A percentile compares a stretch with the other conserved stretches of the same genome.
Evolutionary conservation across 2,329 filamentous ascomycete genomes (phyloP).

Genomic region (Clarireedia paspali): DNA sequence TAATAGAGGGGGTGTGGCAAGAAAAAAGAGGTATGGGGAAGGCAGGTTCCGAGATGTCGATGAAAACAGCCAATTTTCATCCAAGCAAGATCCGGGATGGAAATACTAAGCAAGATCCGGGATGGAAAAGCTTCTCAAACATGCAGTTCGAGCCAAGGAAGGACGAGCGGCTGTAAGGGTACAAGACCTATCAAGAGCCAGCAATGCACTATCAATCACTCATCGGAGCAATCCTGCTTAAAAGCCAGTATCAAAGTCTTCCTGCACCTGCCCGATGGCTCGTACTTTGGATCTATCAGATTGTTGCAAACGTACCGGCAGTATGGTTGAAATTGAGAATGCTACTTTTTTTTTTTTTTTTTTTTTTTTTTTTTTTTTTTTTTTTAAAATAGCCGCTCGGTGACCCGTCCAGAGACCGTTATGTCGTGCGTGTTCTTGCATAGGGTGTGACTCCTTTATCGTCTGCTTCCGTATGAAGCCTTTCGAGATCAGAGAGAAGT

Average conservation of each 20-base stretch:
- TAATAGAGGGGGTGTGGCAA: neutral
- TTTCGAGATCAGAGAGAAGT: no score
- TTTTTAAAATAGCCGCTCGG: neutral
- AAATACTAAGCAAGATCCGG: neutral
- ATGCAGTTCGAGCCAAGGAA: conserved; percentile 3
- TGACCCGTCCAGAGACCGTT: neutral
- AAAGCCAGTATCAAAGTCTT: neutral
- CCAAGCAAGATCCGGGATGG: neutral
- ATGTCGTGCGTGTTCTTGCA: conserved; percentile 1
- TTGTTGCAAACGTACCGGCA: neutral
- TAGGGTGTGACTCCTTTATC: neutral
- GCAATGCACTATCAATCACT: neutral
- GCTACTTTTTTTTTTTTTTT: neutral
- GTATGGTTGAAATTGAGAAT: conserved; percentile 1
- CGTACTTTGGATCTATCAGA: neutral
- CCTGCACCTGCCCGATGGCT: conserved; percentile 2
- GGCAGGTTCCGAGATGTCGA: neutral
- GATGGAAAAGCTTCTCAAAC: neutral
- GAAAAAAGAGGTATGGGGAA: neutral
- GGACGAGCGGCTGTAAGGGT: neutral
- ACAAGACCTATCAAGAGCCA: neutral
- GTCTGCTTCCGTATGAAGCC: neutral
- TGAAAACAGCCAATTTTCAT: no score
- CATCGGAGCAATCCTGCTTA: neutral
- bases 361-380: neutral